These are phyloP conservation scores for Plasmopara muralis DNA, from an alignment of 352 stramenopile genomes.

Conservation along the genomic window DNA sequence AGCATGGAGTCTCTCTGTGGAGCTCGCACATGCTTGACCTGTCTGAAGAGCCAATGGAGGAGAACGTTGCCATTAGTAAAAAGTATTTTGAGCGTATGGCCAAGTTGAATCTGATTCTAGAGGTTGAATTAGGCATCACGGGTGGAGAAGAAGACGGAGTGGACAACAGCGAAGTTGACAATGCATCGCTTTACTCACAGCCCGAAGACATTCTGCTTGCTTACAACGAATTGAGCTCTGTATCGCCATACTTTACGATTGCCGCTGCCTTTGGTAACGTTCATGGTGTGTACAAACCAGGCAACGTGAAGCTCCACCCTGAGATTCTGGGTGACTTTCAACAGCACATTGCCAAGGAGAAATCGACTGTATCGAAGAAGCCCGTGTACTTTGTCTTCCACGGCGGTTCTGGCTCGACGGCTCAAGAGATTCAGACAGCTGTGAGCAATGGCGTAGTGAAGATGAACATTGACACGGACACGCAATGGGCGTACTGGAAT, in stretches of 20 bases:
- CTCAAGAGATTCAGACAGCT: conserved; percentile 94
- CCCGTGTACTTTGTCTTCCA: conserved; percentile 99
- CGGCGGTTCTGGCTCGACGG: conserved; percentile 94
- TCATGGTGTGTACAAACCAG: conserved; percentile 48
- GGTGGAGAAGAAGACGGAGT: conserved; percentile 98
- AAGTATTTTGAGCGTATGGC: conserved; percentile 97
- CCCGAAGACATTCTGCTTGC: conserved; percentile 64
- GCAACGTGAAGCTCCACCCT: conserved; percentile 98
- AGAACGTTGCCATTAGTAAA: conserved; percentile 97
- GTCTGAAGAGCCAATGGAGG: conserved; percentile 96
- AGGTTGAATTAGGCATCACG: conserved; percentile 98
- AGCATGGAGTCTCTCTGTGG: conserved; percentile 94
- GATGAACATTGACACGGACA: conserved; percentile 99
- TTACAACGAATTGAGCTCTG: conserved; percentile 92
- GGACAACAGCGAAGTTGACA: conserved; percentile 94
- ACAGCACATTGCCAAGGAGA: conserved; percentile 73
- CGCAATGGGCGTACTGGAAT: conserved; percentile 99
- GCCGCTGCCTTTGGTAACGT: conserved; percentile 58
- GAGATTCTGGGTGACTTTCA: conserved; percentile 96
- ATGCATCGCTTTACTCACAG: conserved; percentile 81
- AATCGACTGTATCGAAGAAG: conserved; percentile 82
- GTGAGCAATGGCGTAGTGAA: conserved; percentile 97
- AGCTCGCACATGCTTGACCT: conserved; percentile 98
- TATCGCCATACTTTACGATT: conserved; percentile 93
- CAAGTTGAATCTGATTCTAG: conserved; percentile 94